Percentiles rank a stretch among this genome's conserved stretches.
Conservation (phyloP, 2,329 filamentous ascomycete species). For the Ceratocystis lukuohia region DNA sequence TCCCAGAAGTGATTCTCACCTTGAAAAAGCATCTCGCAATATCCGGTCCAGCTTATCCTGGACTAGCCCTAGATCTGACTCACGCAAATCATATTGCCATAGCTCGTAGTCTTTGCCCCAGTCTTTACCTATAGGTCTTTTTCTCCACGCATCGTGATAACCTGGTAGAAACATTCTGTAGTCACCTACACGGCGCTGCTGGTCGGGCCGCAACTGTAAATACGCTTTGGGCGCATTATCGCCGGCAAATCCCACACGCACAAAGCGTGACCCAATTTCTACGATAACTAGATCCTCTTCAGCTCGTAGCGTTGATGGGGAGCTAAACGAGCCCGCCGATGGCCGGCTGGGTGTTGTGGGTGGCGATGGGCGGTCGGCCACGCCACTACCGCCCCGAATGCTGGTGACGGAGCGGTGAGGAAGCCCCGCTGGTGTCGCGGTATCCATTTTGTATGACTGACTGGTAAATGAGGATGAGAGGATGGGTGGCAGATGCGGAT, state of each 20-base stretch:
- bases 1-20: conserved; percentile 33
- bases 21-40: conserved; percentile 68
- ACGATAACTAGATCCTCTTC: conserved; percentile 79
- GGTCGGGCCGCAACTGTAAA: conserved; percentile 59
- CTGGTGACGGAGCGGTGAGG: conserved; percentile 17
- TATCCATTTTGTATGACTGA: not conserved
- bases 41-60: conserved; percentile 77
- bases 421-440: conserved; percentile 8
- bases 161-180: conserved; percentile 56
- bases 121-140: conserved; percentile 32
- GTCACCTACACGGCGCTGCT: conserved; percentile 66
- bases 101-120: conserved; percentile 60
- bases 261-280: conserved; percentile 65
- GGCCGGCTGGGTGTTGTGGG: conserved; percentile 40
- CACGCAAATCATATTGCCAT: conserved; percentile 62
- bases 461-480: not conserved
- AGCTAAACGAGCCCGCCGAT: conserved; percentile 43
- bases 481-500: not conserved
- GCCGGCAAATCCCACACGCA: conserved; percentile 76
- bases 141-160: conserved; percentile 37
- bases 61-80: conserved; percentile 63
- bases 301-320: conserved; percentile 47
- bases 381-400: conserved; percentile 29
- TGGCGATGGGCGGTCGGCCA: conserved; percentile 38
- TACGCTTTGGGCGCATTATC: conserved; percentile 62